phyloP scores from a whole-genome alignment of 2,329 filamentous ascomycete species.

The Fusarium sp. region DNA sequence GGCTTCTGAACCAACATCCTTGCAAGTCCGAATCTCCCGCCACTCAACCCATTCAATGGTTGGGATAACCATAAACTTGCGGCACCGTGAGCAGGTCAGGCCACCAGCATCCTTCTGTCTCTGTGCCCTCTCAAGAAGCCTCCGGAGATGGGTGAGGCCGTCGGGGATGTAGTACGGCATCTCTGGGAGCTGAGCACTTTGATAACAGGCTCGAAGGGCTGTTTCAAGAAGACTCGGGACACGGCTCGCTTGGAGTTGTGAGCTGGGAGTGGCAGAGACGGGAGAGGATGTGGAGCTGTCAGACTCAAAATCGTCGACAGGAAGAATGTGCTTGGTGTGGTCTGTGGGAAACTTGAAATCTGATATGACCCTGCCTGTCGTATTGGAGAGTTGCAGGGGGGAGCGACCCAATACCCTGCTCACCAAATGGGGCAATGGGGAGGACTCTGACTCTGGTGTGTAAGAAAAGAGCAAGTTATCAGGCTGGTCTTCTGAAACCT shows the following conservation, averaged over 20 bases:
- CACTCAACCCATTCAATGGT: slow-evolving; percentile 73
- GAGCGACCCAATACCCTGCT: slow-evolving; percentile 46
- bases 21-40: slow-evolving; percentile 56
- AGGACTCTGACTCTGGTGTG: neutral
- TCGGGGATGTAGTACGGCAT: slow-evolving; percentile 58
- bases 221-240: slow-evolving; percentile 65
- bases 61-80: slow-evolving; percentile 61
- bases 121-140: slow-evolving; percentile 54
- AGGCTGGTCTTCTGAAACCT: slow-evolving; percentile 4
- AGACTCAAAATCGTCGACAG: slow-evolving; percentile 37
- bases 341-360: slow-evolving; percentile 45
- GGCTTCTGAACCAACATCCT: slow-evolving; percentile 10
- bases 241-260: slow-evolving; percentile 42
- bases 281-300: slow-evolving; percentile 1
- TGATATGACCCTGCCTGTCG: slow-evolving; percentile 46
- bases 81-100: slow-evolving; percentile 64
- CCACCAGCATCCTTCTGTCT: slow-evolving; percentile 61
- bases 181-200: slow-evolving; percentile 55
- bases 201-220: slow-evolving; percentile 60
- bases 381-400: slow-evolving; percentile 48
- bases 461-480: slow-evolving; percentile 23
- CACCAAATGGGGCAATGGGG: slow-evolving; percentile 33
- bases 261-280: slow-evolving; percentile 13
- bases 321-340: slow-evolving; percentile 32
- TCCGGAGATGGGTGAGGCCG: slow-evolving; percentile 54